Percentiles rank a stretch among this genome's conserved stretches.
Evolutionary conservation across 1,284 basidiomycete species (phyloP).

Genomic region (Boletus albobrunnescens): DNA sequence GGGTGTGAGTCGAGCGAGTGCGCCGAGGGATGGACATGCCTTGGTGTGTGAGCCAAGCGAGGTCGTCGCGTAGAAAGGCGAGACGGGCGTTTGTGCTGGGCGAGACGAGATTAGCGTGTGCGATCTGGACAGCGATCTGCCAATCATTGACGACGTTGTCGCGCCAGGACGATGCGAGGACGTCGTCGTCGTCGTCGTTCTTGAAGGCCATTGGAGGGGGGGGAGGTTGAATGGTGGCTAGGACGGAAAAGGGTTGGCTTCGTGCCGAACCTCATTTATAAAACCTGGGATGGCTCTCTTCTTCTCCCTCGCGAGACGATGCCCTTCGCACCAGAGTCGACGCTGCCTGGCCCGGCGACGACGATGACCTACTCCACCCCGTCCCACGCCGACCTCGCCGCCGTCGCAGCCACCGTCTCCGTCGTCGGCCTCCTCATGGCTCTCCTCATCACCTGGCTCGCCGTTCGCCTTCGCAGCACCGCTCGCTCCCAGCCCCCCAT

Average conservation of each 20-base stretch:
- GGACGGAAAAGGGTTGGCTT: constrained; percentile 5
- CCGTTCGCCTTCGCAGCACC: constrained; percentile 23
- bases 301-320: no score
- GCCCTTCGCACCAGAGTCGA: background rate
- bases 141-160: constrained; percentile 52
- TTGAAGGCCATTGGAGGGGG: constrained; percentile 8
- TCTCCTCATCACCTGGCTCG: constrained; percentile 24
- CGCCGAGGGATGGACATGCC: constrained; percentile 38
- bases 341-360: background rate
- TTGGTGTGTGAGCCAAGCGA: constrained; percentile 56
- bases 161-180: constrained; percentile 26
- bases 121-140: constrained; percentile 51
- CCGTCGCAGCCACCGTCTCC: constrained; percentile 25
- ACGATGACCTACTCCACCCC: constrained; percentile 14
- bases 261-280: no score
- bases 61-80: constrained; percentile 59
- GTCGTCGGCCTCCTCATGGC: constrained; percentile 28
- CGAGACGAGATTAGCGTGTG: constrained; percentile 46
- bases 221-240: background rate
- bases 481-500: background rate
- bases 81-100: constrained; percentile 52
- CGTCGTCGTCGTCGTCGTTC: constrained; percentile 10
- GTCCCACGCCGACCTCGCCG: constrained; percentile 17
- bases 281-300: no score
- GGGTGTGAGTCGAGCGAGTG: constrained; percentile 1